Conservation (phyloP, 2,329 filamentous ascomycete genomes). For the Fusarium humuli region DNA sequence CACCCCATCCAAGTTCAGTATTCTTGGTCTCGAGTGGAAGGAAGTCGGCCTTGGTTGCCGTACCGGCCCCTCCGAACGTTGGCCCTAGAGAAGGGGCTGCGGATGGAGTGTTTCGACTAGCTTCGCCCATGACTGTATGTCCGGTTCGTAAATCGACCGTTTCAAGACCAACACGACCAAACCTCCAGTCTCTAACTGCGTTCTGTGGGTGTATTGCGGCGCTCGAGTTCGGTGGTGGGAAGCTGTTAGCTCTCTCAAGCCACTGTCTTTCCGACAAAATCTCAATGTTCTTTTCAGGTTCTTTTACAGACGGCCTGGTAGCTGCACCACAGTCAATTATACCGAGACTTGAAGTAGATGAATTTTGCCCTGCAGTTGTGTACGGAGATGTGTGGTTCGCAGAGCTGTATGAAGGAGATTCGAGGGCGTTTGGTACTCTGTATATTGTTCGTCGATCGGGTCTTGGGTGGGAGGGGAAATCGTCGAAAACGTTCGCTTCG, state of each 20-base stretch:
- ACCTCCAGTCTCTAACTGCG: constrained; percentile 79
- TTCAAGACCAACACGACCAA: constrained; percentile 81
- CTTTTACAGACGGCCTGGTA: constrained; percentile 49
- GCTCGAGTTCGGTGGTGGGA: constrained; percentile 57
- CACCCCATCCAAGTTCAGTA: constrained; percentile 88
- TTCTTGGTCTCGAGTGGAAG: constrained; percentile 76
- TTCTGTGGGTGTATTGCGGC: constrained; percentile 60
- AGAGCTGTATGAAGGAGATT: constrained; percentile 5
- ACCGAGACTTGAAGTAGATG: constrained; percentile 37
- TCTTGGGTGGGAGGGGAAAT: constrained; percentile 64
- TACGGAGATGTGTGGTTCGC: constrained; percentile 1
- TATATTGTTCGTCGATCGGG: constrained; percentile 38
- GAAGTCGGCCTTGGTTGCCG: constrained; percentile 85
- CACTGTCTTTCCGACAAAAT: constrained; percentile 56
- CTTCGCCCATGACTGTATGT: constrained; percentile 51
- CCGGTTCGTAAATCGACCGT: constrained; percentile 75
- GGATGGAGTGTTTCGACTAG: constrained; percentile 58
- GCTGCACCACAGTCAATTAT: constrained; percentile 64
- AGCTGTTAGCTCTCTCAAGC: constrained; percentile 55
- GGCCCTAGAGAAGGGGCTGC: constrained; percentile 67
- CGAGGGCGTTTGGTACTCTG: constrained; percentile 14
- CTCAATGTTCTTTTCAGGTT: constrained; percentile 51
- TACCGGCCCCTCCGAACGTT: constrained; percentile 69
- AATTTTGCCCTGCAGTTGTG: constrained; percentile 2
- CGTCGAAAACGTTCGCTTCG: constrained; percentile 65